A percentile compares a stretch with the other conserved stretches of the same genome.
Conservation (phyloP, 2,329 filamentous ascomycete genomes). For the Paecilomyces niveus region DNA sequence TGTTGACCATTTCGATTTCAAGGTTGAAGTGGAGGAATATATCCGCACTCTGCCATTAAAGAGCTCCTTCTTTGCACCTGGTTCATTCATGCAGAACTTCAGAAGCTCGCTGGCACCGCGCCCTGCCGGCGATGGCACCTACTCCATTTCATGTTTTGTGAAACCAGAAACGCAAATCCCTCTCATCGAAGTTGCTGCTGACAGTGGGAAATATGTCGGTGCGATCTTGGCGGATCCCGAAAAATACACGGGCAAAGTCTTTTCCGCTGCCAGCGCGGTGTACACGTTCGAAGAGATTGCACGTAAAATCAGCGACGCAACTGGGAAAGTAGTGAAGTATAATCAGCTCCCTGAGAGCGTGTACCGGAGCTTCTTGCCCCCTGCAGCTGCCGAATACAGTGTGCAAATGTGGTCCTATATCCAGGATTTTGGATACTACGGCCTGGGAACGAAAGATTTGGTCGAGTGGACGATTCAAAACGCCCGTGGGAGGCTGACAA, state of each 20-base stretch:
- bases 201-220: conserved; percentile 25
- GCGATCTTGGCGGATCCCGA: conserved; percentile 16
- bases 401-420: no score
- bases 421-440: no score
- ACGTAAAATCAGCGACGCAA: conserved; percentile 16
- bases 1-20: conserved; percentile 48
- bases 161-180: conserved; percentile 20
- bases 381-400: no score
- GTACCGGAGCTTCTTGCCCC: no score
- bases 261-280: conserved; percentile 27
- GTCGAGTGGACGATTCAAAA: no score
- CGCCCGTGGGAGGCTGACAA: no score
- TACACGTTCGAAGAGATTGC: conserved; percentile 26
- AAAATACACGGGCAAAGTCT: conserved; percentile 25
- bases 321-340: no score
- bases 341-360: conserved; percentile 10
- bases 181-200: conserved; percentile 26
- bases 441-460: no score
- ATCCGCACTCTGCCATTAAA: conserved; percentile 43
- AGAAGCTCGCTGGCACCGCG: conserved; percentile 12
- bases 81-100: conserved; percentile 50
- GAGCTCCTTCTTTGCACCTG: conserved; percentile 48
- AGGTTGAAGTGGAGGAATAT: conserved; percentile 51
- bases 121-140: no score
- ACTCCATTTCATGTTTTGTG: conserved; percentile 13